Evolutionary conservation across 2,329 filamentous ascomycete species (phyloP), one percentile per base, ranked within the genome.

Genomic region (Botrytis porri): DNA sequence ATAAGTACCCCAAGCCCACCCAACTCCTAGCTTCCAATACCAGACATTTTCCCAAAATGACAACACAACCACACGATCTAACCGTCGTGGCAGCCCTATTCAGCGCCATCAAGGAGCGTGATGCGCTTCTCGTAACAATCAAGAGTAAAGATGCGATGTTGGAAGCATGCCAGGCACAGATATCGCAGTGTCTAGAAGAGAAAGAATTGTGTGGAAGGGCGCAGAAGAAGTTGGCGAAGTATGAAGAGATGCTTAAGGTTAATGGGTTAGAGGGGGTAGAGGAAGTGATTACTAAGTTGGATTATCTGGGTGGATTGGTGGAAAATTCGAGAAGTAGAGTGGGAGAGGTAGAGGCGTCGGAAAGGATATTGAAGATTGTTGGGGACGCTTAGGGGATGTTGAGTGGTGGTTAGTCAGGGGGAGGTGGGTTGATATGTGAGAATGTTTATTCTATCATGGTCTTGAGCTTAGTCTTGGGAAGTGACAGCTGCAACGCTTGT

Each of bases 261-360:
- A n/a, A 37, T 39, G 37, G 60, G 10, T 2, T 62, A 18, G 37
- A 62, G 4, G 60, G 35, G 14, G 60, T 39, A 12, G 60, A 62
- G 22, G 60, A 41, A n/a, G 35, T 62, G 37, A 41, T 41, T 39
- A 1, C 1, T 14, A 39, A 39, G 35, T 7, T 62, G 37, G 22
- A 41, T 8, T n/a, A n/a, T 41, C 12, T 39, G 35, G 18, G 22
- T 9, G 25, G 10, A 0, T 9, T 18, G 22, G 22, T n/a, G 25
- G 12, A n/a, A 9, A 16, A 2, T 2, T 25, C 9, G 3, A 39
- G 9, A 62, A 4, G 1, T 18, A 16, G 7, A 12, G 1, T 2
- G 14, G 22, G n/a, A 2, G 25, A 25, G 25, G 35, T 3, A 3
- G 35, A n/a, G 35, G 8, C 4, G 32, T 10, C 10, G 9, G 32